Conservation (phyloP, 2,329 filamentous ascomycete genomes). For the Claviceps citrina region DNA sequence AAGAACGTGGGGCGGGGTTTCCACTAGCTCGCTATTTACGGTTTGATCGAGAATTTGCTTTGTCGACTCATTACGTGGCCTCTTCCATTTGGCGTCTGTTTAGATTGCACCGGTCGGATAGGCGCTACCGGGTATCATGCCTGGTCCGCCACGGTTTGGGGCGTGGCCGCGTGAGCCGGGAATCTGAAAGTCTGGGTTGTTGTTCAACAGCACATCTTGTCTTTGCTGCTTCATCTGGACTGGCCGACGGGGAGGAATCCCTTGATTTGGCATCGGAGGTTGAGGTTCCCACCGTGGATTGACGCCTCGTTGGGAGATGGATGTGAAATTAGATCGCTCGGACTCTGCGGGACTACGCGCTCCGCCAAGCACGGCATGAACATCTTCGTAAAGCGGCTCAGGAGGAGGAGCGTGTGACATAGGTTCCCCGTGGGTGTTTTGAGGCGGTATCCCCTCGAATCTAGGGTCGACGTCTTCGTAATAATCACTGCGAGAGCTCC, state of each 20-base stretch:
- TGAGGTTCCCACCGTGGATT: constrained; percentile 73
- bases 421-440: constrained; percentile 26
- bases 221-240: constrained; percentile 44
- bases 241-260: constrained; percentile 27
- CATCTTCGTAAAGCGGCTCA: constrained; percentile 43
- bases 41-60: not conserved
- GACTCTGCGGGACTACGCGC: constrained; percentile 60
- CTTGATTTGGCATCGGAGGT: constrained; percentile 26
- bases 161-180: constrained; percentile 27
- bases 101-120: constrained; percentile 25
- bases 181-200: constrained; percentile 81
- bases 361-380: constrained; percentile 34
- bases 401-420: constrained; percentile 14
- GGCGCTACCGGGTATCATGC: constrained; percentile 38
- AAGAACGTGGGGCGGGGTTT: no score
- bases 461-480: constrained; percentile 89
- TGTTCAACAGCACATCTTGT: constrained; percentile 62
- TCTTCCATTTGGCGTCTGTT: not conserved
- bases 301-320: constrained; percentile 71
- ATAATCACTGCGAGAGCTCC: constrained; percentile 38
- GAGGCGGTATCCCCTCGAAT: constrained; percentile 31
- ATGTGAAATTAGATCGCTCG: constrained; percentile 76
- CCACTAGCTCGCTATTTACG: not conserved
- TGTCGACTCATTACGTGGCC: not conserved
- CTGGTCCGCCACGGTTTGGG: constrained; percentile 17